Percentiles rank a stretch among this genome's conserved stretches.
phyloP scores from a whole-genome alignment of 2,329 filamentous ascomycete genomes.

The Nemania sp. region DNA sequence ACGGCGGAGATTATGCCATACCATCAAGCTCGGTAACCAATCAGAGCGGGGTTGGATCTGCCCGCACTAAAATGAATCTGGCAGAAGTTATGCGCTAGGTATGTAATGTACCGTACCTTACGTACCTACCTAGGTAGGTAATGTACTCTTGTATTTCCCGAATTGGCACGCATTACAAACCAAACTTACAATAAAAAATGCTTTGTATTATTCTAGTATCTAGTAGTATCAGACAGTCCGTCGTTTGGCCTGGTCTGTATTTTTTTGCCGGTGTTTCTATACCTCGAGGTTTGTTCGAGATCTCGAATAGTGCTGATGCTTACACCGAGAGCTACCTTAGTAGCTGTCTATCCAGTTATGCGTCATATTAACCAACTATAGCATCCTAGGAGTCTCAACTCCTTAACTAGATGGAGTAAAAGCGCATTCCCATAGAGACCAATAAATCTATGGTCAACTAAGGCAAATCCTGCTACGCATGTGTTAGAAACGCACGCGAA shows the following conservation, averaged over 20 bases:
- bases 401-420: neutral
- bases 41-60: slow-evolving; percentile 1
- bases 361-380: neutral
- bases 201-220: no score
- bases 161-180: no score
- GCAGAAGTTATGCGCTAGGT: neutral
- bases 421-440: neutral
- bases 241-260: neutral
- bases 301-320: neutral
- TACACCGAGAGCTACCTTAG: neutral
- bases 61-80: neutral
- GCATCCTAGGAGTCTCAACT: neutral
- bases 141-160: neutral
- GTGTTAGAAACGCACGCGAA: neutral
- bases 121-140: neutral
- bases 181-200: no score
- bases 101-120: neutral
- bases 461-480: neutral
- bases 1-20: slow-evolving; percentile 22
- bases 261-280: no score
- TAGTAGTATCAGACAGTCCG: neutral
- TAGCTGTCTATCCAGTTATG: neutral
- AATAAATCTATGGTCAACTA: neutral
- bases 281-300: no score
- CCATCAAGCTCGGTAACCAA: slow-evolving; percentile 26